phyloP scores from a whole-genome alignment of 305 asterid species.

The Fraxinus xanthoxyloides region DNA sequence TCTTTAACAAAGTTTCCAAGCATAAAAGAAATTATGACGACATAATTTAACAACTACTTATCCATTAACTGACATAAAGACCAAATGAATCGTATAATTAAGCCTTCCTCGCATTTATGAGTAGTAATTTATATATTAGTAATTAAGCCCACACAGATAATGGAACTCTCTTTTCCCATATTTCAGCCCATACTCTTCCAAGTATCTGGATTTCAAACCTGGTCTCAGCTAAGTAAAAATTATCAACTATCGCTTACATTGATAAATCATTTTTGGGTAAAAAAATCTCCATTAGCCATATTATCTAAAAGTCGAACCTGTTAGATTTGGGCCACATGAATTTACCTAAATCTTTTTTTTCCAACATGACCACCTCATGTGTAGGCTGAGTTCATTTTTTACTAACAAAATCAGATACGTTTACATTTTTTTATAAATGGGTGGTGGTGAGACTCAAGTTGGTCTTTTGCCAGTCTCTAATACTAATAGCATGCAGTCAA shows the following conservation, averaged over 20 bases:
- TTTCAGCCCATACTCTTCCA: neutral
- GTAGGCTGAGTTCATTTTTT: neutral
- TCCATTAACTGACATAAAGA: neutral
- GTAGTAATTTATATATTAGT: neutral
- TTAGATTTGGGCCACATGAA: neutral
- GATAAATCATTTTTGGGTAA: neutral
- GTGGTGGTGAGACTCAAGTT: neutral
- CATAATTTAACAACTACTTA: neutral
- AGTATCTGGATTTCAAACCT: neutral
- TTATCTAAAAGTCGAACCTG: neutral
- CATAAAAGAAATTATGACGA: neutral
- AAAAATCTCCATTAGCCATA: neutral
- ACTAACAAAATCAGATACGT: neutral
- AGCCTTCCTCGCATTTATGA: too few species aligned
- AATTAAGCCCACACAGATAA: neutral
- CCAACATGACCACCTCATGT: neutral
- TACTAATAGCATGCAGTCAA: neutral
- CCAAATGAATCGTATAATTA: too few species aligned
- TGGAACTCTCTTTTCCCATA: neutral
- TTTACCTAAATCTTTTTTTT: neutral
- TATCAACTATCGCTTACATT: neutral
- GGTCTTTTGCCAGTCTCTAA: neutral
- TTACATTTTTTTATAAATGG: neutral
- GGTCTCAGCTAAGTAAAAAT: neutral
- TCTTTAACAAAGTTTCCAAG: neutral